Conservation (phyloP, 441 rosid genomes). For the Theobroma grandiflorum region DNA sequence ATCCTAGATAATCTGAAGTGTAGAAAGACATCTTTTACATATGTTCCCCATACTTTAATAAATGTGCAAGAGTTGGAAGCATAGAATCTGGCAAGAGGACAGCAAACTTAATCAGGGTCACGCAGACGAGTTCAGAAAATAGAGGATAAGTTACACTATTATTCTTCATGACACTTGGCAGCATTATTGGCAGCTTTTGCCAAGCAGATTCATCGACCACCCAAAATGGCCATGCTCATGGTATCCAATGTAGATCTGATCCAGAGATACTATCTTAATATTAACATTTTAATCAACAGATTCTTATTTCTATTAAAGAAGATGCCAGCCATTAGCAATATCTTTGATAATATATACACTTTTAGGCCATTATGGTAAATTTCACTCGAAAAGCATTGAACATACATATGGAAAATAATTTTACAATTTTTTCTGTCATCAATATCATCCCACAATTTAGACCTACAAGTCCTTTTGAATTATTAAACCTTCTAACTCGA, state of each 20-base stretch:
- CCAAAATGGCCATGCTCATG: neutral
- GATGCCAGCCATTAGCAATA: neutral
- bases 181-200: constrained; percentile 1
- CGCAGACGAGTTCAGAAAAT: neutral
- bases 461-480: neutral
- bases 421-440: neutral
- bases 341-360: neutral
- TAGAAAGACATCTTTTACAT: neutral
- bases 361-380: neutral
- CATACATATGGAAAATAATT: neutral
- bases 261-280: neutral
- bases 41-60: neutral
- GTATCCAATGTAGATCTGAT: neutral
- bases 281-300: neutral
- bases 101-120: neutral
- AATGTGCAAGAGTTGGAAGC: neutral
- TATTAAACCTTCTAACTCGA: neutral
- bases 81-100: neutral
- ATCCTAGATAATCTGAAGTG: neutral
- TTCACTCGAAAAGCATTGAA: neutral
- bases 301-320: neutral
- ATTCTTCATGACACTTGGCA: neutral
- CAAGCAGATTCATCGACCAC: neutral
- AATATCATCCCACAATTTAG: neutral
- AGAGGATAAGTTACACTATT: neutral